Conservation (phyloP, 371 early-diverging fungal species). For the Nematocida sp. region DNA sequence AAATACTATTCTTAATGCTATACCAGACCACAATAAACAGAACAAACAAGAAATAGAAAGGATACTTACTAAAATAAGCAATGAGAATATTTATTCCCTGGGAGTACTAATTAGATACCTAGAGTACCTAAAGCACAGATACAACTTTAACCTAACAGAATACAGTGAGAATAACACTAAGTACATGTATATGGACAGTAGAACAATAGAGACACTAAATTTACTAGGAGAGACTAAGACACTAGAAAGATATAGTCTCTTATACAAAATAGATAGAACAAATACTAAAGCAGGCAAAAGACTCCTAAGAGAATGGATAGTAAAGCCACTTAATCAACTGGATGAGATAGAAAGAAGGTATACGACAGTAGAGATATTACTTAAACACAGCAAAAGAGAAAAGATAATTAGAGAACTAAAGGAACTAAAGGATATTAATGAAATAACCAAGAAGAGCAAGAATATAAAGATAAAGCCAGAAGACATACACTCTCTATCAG, state of each 20-base stretch:
- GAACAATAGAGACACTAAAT: slow-evolving; percentile 36
- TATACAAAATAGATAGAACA: slow-evolving; percentile 29
- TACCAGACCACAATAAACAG: too few relatives aligned
- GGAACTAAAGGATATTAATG: slow-evolving; percentile 78
- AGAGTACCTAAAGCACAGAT: slow-evolving; percentile 34
- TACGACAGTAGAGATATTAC: slow-evolving; percentile 75
- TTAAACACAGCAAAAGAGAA: slow-evolving; percentile 48
- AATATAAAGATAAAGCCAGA: slow-evolving; percentile 70
- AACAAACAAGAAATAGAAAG: too few relatives aligned
- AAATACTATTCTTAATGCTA: too few relatives aligned
- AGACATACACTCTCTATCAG: slow-evolving; percentile 49
- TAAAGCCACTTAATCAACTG: slow-evolving; percentile 75
- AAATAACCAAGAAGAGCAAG: slow-evolving; percentile 78
- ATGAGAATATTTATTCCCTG: too few relatives aligned
- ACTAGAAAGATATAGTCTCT: background rate
- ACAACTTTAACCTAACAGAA: background rate
- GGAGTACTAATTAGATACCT: slow-evolving; percentile 28
- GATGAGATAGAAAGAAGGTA: slow-evolving; percentile 75
- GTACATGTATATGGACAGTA: slow-evolving; percentile 35
- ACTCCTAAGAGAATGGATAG: slow-evolving; percentile 75
- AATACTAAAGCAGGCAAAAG: slow-evolving; percentile 68
- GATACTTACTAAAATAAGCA: too few relatives aligned
- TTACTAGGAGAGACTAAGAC: background rate
- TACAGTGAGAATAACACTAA: background rate
- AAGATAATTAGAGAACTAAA: slow-evolving; percentile 61